Evolutionary conservation across 2,329 filamentous ascomycete genomes (phyloP), one percentile per base, ranked within the genome.

Genomic region (Xylaria multiplex): DNA sequence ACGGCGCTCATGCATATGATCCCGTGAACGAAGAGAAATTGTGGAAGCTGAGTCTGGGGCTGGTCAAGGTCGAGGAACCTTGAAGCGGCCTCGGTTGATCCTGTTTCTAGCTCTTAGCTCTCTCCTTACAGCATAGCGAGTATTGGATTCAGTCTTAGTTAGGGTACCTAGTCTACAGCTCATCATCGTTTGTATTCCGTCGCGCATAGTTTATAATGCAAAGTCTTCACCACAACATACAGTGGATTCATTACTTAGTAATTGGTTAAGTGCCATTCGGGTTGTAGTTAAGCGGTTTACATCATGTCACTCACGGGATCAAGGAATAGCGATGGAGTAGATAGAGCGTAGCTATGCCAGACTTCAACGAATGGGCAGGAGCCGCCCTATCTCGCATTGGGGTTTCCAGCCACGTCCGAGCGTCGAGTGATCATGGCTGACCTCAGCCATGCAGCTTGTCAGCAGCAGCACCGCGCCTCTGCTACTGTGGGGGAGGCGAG

Each of bases 21-120:
- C 49, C 60, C 0, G 64, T 48, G 6, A 59, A n/a, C 24, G 59
- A 66, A 56, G 66, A 63, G 49, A 66, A 59, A 11, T 19, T 66
- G 9, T 69, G 64, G 66, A 56, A 50, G 42, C 3, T 66, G 14
- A 66, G 60, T 57, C 24, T 66, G 6, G 60, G 55, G 32, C 22
- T 66, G 46, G 59, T 8, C 2, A 48, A 59, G 37, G 8, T 66
- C 6, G 57, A 67, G 54, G 32, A 19, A 4, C 65, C 65, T 30
- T 64, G 56, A 64, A 24, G 22, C 9, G 13, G 22, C n/a, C 19
- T 22, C n/a, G 42, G 49, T 27, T 43, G 4, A 14, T 24, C 5
- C n/a, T 42, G n/a, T 40, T 22, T 52, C n/a, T 40, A 48, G 37
- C 37, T 40, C 16, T 24, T 60, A 32, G 24, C 19, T 22, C 13